phyloP scores from a whole-genome alignment of 2,329 filamentous ascomycete genomes.

The Aspergillus unguis region DNA sequence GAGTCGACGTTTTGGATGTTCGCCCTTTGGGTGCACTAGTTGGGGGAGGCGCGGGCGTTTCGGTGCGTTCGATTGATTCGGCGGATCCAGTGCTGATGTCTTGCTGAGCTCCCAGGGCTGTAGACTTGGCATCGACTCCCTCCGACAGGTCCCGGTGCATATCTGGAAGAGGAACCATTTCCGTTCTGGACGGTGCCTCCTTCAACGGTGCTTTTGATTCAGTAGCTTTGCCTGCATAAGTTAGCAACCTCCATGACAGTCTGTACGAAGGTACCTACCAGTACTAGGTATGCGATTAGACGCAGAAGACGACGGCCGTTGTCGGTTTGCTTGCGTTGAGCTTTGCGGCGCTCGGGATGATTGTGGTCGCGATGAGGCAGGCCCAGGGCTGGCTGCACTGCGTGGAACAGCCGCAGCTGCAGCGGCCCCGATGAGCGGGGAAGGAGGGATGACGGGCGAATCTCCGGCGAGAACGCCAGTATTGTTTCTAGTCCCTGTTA shows the following conservation, averaged over 20 bases:
- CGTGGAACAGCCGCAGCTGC: constrained; percentile 61
- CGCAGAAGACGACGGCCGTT: constrained; percentile 59
- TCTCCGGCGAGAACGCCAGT: constrained; percentile 52
- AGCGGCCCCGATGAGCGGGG: constrained; percentile 68
- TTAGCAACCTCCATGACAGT: neutral
- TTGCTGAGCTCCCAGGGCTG: constrained; percentile 30
- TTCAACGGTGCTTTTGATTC: constrained; percentile 57
- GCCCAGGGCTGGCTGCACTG: constrained; percentile 59
- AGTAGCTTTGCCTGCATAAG: constrained; percentile 30
- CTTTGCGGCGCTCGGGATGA: constrained; percentile 73
- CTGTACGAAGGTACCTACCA: constrained; percentile 30
- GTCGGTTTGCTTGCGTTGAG: constrained; percentile 59
- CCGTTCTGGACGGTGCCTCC: constrained; percentile 35
- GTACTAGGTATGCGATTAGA: constrained; percentile 60
- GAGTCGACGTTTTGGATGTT: constrained; percentile 42
- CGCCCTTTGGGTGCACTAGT: constrained; percentile 31
- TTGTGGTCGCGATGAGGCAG: constrained; percentile 57
- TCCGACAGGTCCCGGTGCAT: constrained; percentile 31
- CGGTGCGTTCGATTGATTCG: constrained; percentile 37
- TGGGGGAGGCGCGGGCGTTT: constrained; percentile 18
- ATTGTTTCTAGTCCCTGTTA: constrained; percentile 39
- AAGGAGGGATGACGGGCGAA: constrained; percentile 70
- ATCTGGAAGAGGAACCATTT: constrained; percentile 28
- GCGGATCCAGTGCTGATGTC: constrained; percentile 31
- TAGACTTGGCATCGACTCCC: constrained; percentile 15